Base-by-base conservation (phyloP, 352 stramenopile genomes). In the Phytophthora pini region DNA sequence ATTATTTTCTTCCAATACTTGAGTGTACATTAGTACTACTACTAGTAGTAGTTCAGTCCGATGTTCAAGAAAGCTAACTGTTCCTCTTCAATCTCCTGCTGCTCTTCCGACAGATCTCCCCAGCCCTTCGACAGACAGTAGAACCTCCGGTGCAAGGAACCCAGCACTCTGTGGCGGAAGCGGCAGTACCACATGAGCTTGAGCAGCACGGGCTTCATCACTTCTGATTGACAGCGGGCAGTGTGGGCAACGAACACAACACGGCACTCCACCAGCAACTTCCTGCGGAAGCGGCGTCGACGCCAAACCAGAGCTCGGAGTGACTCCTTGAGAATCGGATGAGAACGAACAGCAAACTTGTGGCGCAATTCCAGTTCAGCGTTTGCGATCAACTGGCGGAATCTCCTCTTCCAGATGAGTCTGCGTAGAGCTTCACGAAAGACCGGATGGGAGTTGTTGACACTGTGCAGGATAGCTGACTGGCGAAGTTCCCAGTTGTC, bases 381-480 rank as follows among this genome's bases (percentile, higher is more conserved):
- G 12, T 5, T 34, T 26, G 10, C 26, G 36, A 72, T 45, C 5
- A 52, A 20, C 22, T 44, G 11, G 7, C 38, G 27, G 43, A 69
- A 72, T 45, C 62, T 55, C 13, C 48, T 48, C 9, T 47, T 65
- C 68, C 68, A 76, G 29, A 72, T 26, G 9, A 76, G 44, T 13
- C 48, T 51, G n/a, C 53, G 38, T 17, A 76, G 29, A 11, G 20
- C 22, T 32, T 68, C 46, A 1, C 31, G 31, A 17, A 71, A 52
- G 27, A 17, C 15, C 2, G 60, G 60, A 7, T 27, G 51, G 4
- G 32, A 49, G 13, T 50, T 48, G 43, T 65, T 60, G 40, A 61
- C 9, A 47, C 36, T 52, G 36, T 46, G 47, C 7, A 65, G 41
- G 24, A 54, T 22, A 12, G 53, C 41, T 5, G 31, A 55, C 36